A percentile compares a stretch with the other conserved stretches of the same genome.
These are phyloP conservation scores for Groenewaldozyma salmanticensis DNA, from an alignment of 805 yeast genomes.

Conservation along the genomic window DNA sequence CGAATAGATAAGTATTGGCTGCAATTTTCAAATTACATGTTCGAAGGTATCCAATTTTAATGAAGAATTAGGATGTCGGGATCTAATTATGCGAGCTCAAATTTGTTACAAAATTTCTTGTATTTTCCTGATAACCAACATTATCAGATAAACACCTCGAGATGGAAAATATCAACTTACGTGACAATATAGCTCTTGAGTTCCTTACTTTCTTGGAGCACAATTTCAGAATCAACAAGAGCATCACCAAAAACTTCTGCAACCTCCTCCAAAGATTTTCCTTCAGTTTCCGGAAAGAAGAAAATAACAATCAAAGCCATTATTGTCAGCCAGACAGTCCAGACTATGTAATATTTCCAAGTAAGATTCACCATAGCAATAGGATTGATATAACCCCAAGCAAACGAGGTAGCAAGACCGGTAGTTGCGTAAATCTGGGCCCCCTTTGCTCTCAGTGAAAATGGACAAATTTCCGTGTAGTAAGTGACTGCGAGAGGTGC, in stretches of 20 bases:
- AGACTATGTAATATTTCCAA: conserved; percentile 38
- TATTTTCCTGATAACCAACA: too few species aligned
- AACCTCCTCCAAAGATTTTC: conserved; percentile 36
- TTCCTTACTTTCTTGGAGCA: too few species aligned
- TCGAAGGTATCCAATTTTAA: too few species aligned
- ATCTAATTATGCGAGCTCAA: too few species aligned
- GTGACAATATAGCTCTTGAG: too few species aligned
- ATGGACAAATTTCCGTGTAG: conserved; percentile 19
- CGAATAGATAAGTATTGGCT: too few species aligned
- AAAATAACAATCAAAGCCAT: conserved; percentile 27
- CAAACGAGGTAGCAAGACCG: conserved; percentile 17
- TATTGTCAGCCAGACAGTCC: conserved; percentile 12
- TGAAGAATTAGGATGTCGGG: too few species aligned
- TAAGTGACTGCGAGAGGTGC: conserved; percentile 14
- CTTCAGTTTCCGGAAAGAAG: conserved; percentile 35
- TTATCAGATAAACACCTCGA: too few species aligned
- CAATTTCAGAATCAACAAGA: neutral
- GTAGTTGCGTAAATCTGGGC: conserved; percentile 24
- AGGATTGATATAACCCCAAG: conserved; percentile 29
- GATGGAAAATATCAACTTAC: too few species aligned
- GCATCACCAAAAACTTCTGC: conserved; percentile 33
- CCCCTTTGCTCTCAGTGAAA: conserved; percentile 34
- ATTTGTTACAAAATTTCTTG: too few species aligned
- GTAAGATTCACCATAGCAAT: conserved; percentile 33
- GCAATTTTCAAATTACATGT: too few species aligned